Evolutionary conservation across 1,284 basidiomycete genomes (phyloP).

Genomic region (Ceratobasidium sp.): DNA sequence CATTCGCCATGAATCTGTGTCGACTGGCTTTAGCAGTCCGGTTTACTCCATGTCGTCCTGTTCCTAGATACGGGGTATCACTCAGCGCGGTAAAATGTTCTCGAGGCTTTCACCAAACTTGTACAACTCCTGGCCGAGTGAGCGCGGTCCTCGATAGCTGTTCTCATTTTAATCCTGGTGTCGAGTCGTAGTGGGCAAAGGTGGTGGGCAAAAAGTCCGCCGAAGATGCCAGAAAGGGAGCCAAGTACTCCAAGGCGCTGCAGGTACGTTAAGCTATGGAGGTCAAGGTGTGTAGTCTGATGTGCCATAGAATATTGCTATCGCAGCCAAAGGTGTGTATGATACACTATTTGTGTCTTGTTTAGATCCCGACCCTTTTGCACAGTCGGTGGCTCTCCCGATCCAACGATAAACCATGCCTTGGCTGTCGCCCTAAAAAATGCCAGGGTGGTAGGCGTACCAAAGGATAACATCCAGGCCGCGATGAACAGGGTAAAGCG

Average conservation of each 20-base stretch:
- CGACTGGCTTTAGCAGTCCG: slow-evolving; percentile 6
- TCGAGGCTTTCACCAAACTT: slow-evolving; percentile 35
- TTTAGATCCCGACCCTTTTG: not conserved
- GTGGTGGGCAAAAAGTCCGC: slow-evolving; percentile 26
- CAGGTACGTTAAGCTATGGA: not conserved
- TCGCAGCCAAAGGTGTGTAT: slow-evolving; percentile 38
- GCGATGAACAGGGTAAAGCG: slow-evolving; percentile 27
- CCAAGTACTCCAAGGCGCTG: slow-evolving; percentile 25
- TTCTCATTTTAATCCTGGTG: slow-evolving; percentile 2
- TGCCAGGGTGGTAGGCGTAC: slow-evolving; percentile 32
- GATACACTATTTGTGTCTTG: not conserved
- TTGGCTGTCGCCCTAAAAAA: slow-evolving; percentile 42
- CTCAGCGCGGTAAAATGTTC: not conserved
- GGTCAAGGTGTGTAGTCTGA: not conserved
- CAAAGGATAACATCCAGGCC: slow-evolving; percentile 44
- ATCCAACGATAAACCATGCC: slow-evolving; percentile 37
- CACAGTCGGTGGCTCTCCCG: slow-evolving; percentile 41
- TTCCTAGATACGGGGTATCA: no score
- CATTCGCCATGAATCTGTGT: slow-evolving; percentile 2
- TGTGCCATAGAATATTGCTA: slow-evolving; percentile 27
- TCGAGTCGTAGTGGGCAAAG: slow-evolving; percentile 30
- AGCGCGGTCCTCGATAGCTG: slow-evolving; percentile 6
- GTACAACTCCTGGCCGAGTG: slow-evolving; percentile 16
- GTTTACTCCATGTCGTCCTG: not conserved
- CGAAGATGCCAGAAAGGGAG: slow-evolving; percentile 32